These are phyloP conservation scores for Poa pratensis DNA, from an alignment of 176 grass and related monocot species.

Conservation along the genomic window DNA sequence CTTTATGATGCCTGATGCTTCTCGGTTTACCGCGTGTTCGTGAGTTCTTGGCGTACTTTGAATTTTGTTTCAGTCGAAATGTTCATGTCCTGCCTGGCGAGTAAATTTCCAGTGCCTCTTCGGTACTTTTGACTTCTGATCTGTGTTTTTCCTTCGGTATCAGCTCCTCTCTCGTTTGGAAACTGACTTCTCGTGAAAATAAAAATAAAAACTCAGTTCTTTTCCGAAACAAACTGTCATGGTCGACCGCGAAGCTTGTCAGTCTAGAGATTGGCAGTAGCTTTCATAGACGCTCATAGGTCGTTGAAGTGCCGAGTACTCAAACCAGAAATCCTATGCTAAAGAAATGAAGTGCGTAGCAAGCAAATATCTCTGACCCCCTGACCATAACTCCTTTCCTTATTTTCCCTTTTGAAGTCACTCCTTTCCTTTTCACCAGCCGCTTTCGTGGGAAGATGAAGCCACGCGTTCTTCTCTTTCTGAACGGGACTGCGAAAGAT, in stretches of 20 bases:
- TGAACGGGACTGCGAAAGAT: background rate
- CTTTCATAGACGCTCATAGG: background rate
- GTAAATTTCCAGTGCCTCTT: background rate
- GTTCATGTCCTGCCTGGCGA: background rate
- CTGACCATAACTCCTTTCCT: background rate
- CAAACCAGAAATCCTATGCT: background rate
- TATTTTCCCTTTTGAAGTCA: background rate
- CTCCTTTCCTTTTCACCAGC: background rate
- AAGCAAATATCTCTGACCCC: constrained; percentile 32
- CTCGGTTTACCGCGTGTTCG: background rate
- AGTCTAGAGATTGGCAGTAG: background rate
- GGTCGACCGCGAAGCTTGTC: background rate
- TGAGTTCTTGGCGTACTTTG: background rate
- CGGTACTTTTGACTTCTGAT: background rate
- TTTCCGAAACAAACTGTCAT: background rate
- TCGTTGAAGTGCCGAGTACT: constrained; percentile 14
- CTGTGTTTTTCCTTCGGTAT: background rate
- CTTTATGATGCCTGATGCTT: no score
- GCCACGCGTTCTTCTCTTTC: constrained; percentile 20
- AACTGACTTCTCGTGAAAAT: background rate
- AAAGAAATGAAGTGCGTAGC: constrained; percentile 33
- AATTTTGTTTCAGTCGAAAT: background rate
- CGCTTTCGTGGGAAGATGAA: constrained; percentile 1
- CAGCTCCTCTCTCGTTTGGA: background rate
- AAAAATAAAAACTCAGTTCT: background rate